Evolutionary conservation across 345 rosid species (phyloP), one percentile per base, ranked within the genome.

Genomic region (Odontarrhena argentea): DNA sequence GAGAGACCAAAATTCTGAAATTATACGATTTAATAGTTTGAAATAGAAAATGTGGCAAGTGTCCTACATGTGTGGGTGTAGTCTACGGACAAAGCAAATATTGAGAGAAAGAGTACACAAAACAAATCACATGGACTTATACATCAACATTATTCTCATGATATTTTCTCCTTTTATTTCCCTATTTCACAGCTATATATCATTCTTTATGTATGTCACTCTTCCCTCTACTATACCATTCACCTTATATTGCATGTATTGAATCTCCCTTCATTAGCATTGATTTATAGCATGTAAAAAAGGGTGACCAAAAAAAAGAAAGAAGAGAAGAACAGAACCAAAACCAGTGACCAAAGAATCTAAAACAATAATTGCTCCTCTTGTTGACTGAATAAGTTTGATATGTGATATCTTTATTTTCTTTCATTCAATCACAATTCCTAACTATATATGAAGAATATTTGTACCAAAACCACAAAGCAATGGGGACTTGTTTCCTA

Each of bases 121-220:
- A 62, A 45, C 48, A 15, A 62, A 70, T 62, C 68, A 70, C 75
- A 70, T 70, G 75, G 63, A 62, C 35, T 70, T 55, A 45, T 55
- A 62, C 50, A 70, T 62, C 74, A 70, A 24, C 52, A 60, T 62
- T 62, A 62, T 62, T 62, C 63, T 54, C 48, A 32, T 32, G 36
- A 32, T 18, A 18, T 18, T 18, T 22, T 38, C 51, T 55, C 34
- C 11, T 35, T 35, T 36, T 35, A 6, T 34, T 12, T 45, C 10
- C 2, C 6, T 59, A 13, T 52, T 30, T 52, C 38, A 50, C 55
- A 37, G 1, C 38, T 37, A 25, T 12, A n/a, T n/a, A 18, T 59
- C 37, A 7, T 3, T 55, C 40, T 51, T 52, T 37, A 4, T 13
- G 3, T n/a, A 28, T 28, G 37, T 40, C 35, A 48, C 67, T 47